Percentiles rank a stretch among this genome's conserved stretches.
Evolutionary conservation across 1,139 yeast genomes (phyloP).

Genomic region (Magnusiomyces fungicola): DNA sequence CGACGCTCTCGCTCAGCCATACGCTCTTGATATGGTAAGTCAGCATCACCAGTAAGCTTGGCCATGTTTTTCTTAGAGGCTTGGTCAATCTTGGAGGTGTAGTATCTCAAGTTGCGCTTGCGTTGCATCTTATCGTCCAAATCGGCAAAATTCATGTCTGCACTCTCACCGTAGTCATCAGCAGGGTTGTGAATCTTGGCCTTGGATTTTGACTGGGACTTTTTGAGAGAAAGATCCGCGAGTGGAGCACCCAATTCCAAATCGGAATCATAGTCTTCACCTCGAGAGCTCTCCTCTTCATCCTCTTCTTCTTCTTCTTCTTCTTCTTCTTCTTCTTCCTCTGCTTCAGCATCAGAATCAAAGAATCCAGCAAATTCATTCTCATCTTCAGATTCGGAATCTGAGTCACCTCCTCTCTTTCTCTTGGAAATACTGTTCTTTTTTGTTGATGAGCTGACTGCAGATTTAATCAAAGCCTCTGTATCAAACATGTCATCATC

Average conservation of each 20-base stretch:
- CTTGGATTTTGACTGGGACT: slow-evolving; percentile 24
- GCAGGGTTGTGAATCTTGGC: slow-evolving; percentile 21
- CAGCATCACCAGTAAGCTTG: slow-evolving; percentile 71
- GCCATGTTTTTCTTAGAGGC: slow-evolving; percentile 43
- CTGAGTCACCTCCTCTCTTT: slow-evolving; percentile 16
- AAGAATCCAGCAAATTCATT: slow-evolving; percentile 17
- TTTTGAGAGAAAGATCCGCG: slow-evolving; percentile 39
- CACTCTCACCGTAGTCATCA: slow-evolving; percentile 58
- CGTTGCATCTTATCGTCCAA: slow-evolving; percentile 78
- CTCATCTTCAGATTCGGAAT: slow-evolving; percentile 18
- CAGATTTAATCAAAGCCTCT: slow-evolving; percentile 12
- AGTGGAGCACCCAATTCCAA: slow-evolving; percentile 46
- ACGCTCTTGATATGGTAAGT: slow-evolving; percentile 88
- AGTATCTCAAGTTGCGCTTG: slow-evolving; percentile 82
- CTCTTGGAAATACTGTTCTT: slow-evolving; percentile 13
- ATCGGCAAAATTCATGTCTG: slow-evolving; percentile 63
- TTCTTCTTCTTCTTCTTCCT: slow-evolving; percentile 25
- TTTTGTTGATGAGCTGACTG: slow-evolving; percentile 22
- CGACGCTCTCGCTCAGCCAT: slow-evolving; percentile 83
- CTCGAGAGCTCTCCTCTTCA: slow-evolving; percentile 25
- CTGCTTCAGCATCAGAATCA: slow-evolving; percentile 17
- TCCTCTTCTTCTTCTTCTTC: slow-evolving; percentile 10
- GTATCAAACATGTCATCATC: slow-evolving; percentile 16
- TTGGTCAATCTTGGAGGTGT: slow-evolving; percentile 93
- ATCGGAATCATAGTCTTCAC: slow-evolving; percentile 29